Percentiles rank a stretch among this genome's conserved stretches.
These are phyloP conservation scores for Eutrema salsugineum DNA, from an alignment of 441 rosid species.

Conservation along the genomic window DNA sequence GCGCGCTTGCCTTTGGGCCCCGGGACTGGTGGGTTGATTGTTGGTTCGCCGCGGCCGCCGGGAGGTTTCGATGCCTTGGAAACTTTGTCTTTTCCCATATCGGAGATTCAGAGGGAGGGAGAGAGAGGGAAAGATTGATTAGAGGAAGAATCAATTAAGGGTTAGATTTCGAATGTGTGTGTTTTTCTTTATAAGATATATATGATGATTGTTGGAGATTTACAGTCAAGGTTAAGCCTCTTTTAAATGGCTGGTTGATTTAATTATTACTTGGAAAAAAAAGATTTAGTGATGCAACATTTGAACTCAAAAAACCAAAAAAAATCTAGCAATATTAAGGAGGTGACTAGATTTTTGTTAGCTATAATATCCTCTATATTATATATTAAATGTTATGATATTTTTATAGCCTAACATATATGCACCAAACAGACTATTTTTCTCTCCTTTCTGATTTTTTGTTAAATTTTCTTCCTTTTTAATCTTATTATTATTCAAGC, in stretches of 20 bases:
- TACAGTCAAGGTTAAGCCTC: constrained; percentile 16
- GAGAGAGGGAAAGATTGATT: background rate
- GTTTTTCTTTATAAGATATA: constrained; percentile 16
- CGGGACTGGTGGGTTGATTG: constrained; percentile 51
- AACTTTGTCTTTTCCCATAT: constrained; percentile 58
- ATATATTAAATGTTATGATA: no score
- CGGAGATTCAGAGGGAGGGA: constrained; percentile 5
- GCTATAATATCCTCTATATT: no score
- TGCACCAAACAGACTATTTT: no score
- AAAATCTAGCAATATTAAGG: no score
- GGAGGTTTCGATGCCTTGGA: constrained; percentile 57
- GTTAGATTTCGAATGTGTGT: background rate
- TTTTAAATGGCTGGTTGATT: constrained; percentile 2
- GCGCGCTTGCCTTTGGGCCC: constrained; percentile 74
- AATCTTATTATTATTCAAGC: no score
- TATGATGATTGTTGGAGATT: background rate
- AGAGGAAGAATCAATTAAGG: background rate
- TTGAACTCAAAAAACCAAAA: no score
- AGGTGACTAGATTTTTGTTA: no score
- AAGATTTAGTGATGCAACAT: no score
- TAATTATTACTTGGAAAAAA: no score
- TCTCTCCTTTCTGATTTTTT: no score
- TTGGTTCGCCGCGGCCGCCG: constrained; percentile 3
- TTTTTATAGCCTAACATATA: no score
- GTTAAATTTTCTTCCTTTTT: no score